Evolutionary conservation across 441 rosid species (phyloP).

Genomic region (Populus hybrid): DNA sequence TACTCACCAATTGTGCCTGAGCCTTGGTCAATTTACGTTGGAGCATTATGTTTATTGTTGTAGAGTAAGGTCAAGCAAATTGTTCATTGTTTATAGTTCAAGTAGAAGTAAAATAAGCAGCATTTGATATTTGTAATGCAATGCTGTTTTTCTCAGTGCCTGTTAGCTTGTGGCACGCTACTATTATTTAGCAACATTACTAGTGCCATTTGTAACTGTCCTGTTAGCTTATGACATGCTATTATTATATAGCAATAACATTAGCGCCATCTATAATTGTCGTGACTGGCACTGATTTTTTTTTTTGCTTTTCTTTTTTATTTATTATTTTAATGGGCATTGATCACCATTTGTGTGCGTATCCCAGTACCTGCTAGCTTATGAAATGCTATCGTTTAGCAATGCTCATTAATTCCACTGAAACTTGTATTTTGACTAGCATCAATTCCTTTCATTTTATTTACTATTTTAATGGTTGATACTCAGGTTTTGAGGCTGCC

Average conservation of each 20-base stretch:
- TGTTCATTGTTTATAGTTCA: not conserved
- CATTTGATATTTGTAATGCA: not conserved
- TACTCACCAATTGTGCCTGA: not conserved
- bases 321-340: not conserved
- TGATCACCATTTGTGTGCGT: not conserved
- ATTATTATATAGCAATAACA: no score
- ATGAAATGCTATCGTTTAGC: not conserved
- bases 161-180: not conserved
- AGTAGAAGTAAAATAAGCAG: not conserved
- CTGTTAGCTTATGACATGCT: no score
- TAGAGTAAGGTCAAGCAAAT: not conserved
- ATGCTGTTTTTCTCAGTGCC: not conserved
- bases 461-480: slow-evolving; percentile 8
- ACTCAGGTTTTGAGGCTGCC: slow-evolving; percentile 22
- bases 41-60: not conserved
- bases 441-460: not conserved
- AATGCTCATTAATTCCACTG: not conserved
- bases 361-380: not conserved
- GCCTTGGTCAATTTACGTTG: not conserved
- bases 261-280: no score
- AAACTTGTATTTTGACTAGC: not conserved
- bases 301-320: not conserved
- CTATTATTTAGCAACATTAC: not conserved
- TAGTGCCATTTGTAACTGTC: not conserved
- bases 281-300: not conserved